A percentile compares a stretch with the other conserved stretches of the same genome.
Evolutionary conservation across 2,329 filamentous ascomycete genomes (phyloP).

Genomic region (Scopulariopsis brevicaulis): DNA sequence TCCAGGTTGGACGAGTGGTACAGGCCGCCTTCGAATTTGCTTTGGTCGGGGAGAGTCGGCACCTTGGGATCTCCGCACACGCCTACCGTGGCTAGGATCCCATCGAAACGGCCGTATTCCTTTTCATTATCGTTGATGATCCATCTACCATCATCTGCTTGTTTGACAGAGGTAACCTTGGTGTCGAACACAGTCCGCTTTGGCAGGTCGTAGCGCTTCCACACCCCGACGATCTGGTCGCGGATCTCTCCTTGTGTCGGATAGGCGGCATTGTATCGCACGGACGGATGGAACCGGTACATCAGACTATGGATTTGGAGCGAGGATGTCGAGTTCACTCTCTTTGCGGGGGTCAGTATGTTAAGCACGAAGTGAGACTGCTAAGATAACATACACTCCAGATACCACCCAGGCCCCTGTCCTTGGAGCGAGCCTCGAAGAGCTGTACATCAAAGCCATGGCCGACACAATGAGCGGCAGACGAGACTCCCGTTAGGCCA

Average conservation of each 20-base stretch:
- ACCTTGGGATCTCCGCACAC: slow-evolving; percentile 72
- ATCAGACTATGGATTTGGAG: slow-evolving; percentile 78
- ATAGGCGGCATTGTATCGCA: slow-evolving; percentile 66
- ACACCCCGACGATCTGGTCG: slow-evolving; percentile 57
- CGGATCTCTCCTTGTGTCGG: slow-evolving; percentile 68
- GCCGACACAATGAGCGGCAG: slow-evolving; percentile 72
- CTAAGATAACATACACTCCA: slow-evolving; percentile 51
- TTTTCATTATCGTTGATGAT: slow-evolving; percentile 59
- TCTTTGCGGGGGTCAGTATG: slow-evolving; percentile 25
- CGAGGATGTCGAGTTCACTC: slow-evolving; percentile 71
- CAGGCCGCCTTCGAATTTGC: slow-evolving; percentile 59
- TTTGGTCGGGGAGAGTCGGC: slow-evolving; percentile 58
- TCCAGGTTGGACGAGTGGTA: slow-evolving; percentile 65
- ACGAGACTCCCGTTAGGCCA: slow-evolving; percentile 63
- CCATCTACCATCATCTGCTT: slow-evolving; percentile 60
- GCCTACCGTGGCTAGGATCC: slow-evolving; percentile 66
- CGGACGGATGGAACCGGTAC: slow-evolving; percentile 78
- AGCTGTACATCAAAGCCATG: slow-evolving; percentile 76
- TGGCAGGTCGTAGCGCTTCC: slow-evolving; percentile 64
- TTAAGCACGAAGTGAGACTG: too few relatives aligned
- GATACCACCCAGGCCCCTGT: slow-evolving; percentile 58
- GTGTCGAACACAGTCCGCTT: slow-evolving; percentile 61
- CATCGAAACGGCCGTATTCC: slow-evolving; percentile 60
- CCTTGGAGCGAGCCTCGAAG: slow-evolving; percentile 59
- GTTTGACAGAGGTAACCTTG: slow-evolving; percentile 56